Percentiles rank a stretch among this genome's conserved stretches.
Conservation (phyloP, 2,329 filamentous ascomycete genomes). For the Aspergillus oerlinghausenensis region DNA sequence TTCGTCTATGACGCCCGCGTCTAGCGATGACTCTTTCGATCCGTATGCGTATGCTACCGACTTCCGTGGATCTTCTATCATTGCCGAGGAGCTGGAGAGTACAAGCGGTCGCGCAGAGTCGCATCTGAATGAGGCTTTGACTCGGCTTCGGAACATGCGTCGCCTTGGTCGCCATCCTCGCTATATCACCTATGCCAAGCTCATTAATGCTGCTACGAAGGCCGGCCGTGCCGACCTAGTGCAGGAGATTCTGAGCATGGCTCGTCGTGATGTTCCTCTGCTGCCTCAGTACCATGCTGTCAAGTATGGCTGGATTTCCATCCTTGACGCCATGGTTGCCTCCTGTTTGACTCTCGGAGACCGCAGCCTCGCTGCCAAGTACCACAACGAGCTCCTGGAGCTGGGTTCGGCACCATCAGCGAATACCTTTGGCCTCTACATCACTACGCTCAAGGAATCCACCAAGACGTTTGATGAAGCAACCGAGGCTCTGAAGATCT, state of each 20-base stretch:
- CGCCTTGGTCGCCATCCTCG: constrained; percentile 85
- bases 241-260: constrained; percentile 83
- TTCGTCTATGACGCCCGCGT: constrained; percentile 51
- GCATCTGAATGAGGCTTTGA: constrained; percentile 73
- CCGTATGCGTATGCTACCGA: constrained; percentile 88
- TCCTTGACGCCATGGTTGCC: constrained; percentile 93
- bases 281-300: constrained; percentile 80
- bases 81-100: constrained; percentile 84
- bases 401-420: constrained; percentile 90
- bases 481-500: constrained; percentile 94
- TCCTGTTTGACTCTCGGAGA: constrained; percentile 81
- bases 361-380: constrained; percentile 74
- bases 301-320: constrained; percentile 92
- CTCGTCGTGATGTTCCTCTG: constrained; percentile 80
- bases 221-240: constrained; percentile 76
- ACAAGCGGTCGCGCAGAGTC: constrained; percentile 67
- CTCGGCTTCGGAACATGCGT: constrained; percentile 87
- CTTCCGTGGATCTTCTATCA: constrained; percentile 85
- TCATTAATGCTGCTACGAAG: constrained; percentile 85
- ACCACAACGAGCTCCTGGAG: constrained; percentile 83
- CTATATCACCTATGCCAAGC: constrained; percentile 94
- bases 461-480: constrained; percentile 98
- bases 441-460: constrained; percentile 96
- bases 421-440: constrained; percentile 97
- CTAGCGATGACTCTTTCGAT: constrained; percentile 78